These are phyloP conservation scores for Chenopodium formosanum DNA, from an alignment of 148 eudicot genomes.

Conservation along the genomic window DNA sequence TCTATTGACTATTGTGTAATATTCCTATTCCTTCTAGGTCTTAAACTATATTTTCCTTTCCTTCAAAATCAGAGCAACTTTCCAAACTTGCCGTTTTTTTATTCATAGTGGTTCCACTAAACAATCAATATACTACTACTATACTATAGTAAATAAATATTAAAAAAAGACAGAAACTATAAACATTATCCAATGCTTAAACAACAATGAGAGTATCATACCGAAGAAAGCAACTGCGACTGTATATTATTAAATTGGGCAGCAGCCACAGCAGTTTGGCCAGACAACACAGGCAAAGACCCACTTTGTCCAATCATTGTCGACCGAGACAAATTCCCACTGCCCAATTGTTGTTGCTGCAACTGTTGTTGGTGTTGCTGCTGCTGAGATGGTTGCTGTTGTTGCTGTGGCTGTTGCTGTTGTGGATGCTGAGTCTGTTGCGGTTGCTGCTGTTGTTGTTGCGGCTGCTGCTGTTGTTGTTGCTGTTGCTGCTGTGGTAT, in stretches of 20 bases:
- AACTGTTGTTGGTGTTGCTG: slow-evolving; percentile 33
- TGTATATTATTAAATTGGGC: slow-evolving; percentile 66
- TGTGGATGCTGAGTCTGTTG: slow-evolving; percentile 37
- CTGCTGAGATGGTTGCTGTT: slow-evolving; percentile 38
- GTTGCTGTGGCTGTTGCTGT: slow-evolving; percentile 21
- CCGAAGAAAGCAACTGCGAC: slow-evolving; percentile 65
- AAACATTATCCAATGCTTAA: background rate
- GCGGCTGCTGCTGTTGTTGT: slow-evolving; percentile 32
- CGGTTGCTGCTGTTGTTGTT: slow-evolving; percentile 37
- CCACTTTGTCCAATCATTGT: slow-evolving; percentile 56
- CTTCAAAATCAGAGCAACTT: slow-evolving; percentile 17
- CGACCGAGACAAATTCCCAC: slow-evolving; percentile 54
- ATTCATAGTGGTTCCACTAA: slow-evolving; percentile 8
- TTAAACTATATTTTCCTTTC: background rate
- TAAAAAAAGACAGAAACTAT: background rate
- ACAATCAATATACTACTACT: background rate
- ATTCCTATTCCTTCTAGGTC: background rate
- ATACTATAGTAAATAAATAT: background rate
- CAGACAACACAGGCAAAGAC: slow-evolving; percentile 52
- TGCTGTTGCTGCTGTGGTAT: slow-evolving; percentile 42
- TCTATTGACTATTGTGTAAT: background rate
- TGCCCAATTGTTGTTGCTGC: slow-evolving; percentile 40
- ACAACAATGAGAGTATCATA: slow-evolving; percentile 27
- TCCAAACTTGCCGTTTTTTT: background rate
- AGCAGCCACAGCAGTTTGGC: slow-evolving; percentile 56